A percentile compares a stretch with the other conserved stretches of the same genome.
Evolutionary conservation across 345 rosid genomes (phyloP).

Genomic region (Carallia pectinifolia): DNA sequence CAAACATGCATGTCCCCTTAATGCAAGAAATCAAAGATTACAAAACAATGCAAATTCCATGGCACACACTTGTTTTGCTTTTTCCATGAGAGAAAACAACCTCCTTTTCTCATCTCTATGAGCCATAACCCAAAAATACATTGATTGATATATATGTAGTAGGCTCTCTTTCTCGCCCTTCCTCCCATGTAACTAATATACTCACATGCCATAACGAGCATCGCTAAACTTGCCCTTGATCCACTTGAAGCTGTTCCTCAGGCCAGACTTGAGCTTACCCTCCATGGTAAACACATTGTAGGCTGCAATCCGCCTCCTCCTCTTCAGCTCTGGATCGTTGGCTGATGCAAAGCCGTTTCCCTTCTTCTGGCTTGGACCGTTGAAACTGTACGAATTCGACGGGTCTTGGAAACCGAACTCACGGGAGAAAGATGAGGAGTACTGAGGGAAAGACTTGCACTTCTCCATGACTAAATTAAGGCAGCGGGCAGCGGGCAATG

Average conservation of each 20-base stretch:
- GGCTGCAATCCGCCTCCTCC: conserved; percentile 86
- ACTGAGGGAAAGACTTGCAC: conserved; percentile 72
- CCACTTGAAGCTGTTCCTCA: conserved; percentile 90
- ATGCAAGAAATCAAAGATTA: too few relatives aligned
- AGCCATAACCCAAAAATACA: not conserved
- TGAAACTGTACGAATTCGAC: conserved; percentile 64
- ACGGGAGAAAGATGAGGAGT: conserved; percentile 58
- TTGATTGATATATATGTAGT: not conserved
- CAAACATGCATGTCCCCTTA: too few relatives aligned
- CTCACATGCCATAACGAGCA: conserved; percentile 38
- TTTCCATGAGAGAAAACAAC: not conserved
- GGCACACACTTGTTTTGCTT: not conserved
- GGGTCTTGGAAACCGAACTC: conserved; percentile 49
- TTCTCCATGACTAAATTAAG: conserved; percentile 50
- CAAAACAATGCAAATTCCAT: not conserved
- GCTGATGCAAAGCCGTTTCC: conserved; percentile 43
- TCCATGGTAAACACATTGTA: conserved; percentile 68
- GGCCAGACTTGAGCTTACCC: conserved; percentile 68
- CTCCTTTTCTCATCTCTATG: not conserved
- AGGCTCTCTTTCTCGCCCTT: not conserved
- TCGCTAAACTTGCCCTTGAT: conserved; percentile 74
- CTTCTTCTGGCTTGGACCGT: conserved; percentile 57
- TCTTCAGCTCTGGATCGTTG: conserved; percentile 71
- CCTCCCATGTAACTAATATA: not conserved
- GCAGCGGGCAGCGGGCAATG: not conserved